phyloP scores from a whole-genome alignment of 805 yeast species.

The Saccharomyces paradoxus region DNA sequence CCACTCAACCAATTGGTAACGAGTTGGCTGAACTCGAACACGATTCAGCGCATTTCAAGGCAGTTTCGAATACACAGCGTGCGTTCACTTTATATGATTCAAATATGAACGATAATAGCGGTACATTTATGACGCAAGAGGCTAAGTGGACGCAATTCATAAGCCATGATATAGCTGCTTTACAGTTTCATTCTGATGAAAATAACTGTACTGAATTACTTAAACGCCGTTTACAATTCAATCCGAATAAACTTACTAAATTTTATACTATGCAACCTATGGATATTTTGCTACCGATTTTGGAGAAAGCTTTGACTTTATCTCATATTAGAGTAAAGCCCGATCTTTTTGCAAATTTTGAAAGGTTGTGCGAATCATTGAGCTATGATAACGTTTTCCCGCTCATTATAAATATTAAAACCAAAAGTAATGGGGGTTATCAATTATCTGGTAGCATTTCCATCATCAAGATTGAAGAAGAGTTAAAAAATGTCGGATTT shows the following conservation, averaged over 20 bases:
- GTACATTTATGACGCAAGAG: conserved; percentile 12
- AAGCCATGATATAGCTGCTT: conserved; percentile 21
- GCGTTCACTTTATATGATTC: conserved; percentile 13
- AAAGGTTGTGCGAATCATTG: conserved; percentile 5
- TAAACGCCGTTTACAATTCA: conserved; percentile 9
- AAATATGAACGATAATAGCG: not conserved
- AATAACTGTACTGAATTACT: not conserved
- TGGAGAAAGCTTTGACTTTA: conserved; percentile 25
- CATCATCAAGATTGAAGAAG: conserved; percentile 34
- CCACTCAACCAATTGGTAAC: conserved; percentile 40
- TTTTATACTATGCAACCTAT: conserved; percentile 25
- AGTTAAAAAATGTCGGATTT: conserved; percentile 45
- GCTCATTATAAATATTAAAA: conserved; percentile 32
- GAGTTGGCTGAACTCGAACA: conserved; percentile 35
- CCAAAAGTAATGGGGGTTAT: conserved; percentile 39
- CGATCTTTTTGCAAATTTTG: conserved; percentile 17
- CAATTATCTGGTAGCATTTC: conserved; percentile 41
- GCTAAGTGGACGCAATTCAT: conserved; percentile 18
- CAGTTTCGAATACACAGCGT: conserved; percentile 18
- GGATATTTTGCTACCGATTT: conserved; percentile 19
- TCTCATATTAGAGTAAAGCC: conserved; percentile 20
- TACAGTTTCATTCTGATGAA: conserved; percentile 16
- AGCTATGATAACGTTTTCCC: conserved; percentile 29
- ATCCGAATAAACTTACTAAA: conserved; percentile 23
- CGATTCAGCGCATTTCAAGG: conserved; percentile 7